Conservation (phyloP, 768 basidiomycete species). For the Russula foetens region DNA sequence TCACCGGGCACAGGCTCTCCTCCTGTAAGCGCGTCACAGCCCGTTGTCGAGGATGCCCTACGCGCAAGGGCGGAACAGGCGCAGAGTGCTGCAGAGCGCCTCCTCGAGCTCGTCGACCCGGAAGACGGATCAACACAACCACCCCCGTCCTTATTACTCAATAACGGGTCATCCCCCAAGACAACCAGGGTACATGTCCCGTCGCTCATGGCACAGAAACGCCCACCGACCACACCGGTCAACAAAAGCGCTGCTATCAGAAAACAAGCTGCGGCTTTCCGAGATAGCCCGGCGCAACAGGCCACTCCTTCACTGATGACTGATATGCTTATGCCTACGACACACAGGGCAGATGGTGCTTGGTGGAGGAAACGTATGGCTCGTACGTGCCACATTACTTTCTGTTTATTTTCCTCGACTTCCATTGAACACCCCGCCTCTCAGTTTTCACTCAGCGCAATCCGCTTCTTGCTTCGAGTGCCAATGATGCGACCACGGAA, state of each 20-base stretch:
- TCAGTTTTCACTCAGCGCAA: slow-evolving; percentile 45
- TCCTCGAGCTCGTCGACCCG: slow-evolving; percentile 79
- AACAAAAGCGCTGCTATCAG: slow-evolving; percentile 50
- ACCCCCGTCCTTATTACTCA: slow-evolving; percentile 12
- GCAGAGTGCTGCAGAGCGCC: slow-evolving; percentile 82
- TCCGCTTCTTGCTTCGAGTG: slow-evolving; percentile 33
- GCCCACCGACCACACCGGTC: slow-evolving; percentile 56
- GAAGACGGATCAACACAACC: slow-evolving; percentile 42
- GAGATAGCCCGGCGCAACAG: slow-evolving; percentile 66
- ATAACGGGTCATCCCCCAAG: slow-evolving; percentile 29
- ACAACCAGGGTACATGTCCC: slow-evolving; percentile 34
- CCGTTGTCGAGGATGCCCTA: slow-evolving; percentile 75
- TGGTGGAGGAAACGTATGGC: slow-evolving; percentile 82
- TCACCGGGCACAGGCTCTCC: slow-evolving; percentile 45
- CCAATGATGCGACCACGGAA: slow-evolving; percentile 38
- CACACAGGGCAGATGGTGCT: slow-evolving; percentile 62
- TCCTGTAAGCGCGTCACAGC: slow-evolving; percentile 35
- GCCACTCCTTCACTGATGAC: slow-evolving; percentile 51
- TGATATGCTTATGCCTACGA: slow-evolving; percentile 28
- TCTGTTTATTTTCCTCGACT: not conserved
- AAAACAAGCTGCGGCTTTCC: slow-evolving; percentile 70
- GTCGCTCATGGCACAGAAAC: slow-evolving; percentile 28
- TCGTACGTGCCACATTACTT: slow-evolving; percentile 37
- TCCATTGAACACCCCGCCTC: not conserved
- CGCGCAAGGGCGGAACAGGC: slow-evolving; percentile 87